phyloP scores from a whole-genome alignment of 768 basidiomycete species.

The Suillus variegatus region DNA sequence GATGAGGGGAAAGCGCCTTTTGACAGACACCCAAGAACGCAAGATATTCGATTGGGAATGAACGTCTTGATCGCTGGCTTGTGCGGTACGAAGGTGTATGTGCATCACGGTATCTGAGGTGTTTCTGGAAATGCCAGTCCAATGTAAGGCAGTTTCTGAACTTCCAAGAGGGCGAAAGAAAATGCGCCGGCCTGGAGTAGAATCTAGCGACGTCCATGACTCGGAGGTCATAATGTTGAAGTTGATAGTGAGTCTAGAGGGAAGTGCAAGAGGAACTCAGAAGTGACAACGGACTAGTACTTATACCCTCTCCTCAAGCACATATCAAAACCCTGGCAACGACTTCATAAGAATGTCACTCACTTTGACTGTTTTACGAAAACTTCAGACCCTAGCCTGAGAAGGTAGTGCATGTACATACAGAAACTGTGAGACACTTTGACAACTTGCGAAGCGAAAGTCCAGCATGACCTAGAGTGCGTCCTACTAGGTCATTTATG shows the following conservation, averaged over 20 bases:
- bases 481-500: neutral
- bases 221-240: neutral
- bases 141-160: slow-evolving; percentile 42
- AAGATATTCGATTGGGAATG: slow-evolving; percentile 33
- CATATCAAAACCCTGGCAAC: neutral
- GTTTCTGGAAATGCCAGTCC: slow-evolving; percentile 38
- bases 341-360: neutral
- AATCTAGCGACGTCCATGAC: slow-evolving; percentile 8
- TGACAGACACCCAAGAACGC: slow-evolving; percentile 47
- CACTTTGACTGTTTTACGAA: neutral
- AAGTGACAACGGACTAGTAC: neutral
- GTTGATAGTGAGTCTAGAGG: neutral
- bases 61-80: slow-evolving; percentile 16
- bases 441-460: neutral
- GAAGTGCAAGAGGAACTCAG: neutral
- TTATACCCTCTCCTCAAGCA: neutral
- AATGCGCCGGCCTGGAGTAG: slow-evolving; percentile 8
- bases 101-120: slow-evolving; percentile 46
- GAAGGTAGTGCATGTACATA: no score
- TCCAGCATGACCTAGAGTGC: neutral
- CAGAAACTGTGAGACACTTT: no score
- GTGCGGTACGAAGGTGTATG: slow-evolving; percentile 34
- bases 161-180: slow-evolving; percentile 37
- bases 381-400: neutral
- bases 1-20: slow-evolving; percentile 51